Base-by-base conservation (phyloP, 768 basidiomycete species). In the Symmetrospora coprosmae region DNA sequence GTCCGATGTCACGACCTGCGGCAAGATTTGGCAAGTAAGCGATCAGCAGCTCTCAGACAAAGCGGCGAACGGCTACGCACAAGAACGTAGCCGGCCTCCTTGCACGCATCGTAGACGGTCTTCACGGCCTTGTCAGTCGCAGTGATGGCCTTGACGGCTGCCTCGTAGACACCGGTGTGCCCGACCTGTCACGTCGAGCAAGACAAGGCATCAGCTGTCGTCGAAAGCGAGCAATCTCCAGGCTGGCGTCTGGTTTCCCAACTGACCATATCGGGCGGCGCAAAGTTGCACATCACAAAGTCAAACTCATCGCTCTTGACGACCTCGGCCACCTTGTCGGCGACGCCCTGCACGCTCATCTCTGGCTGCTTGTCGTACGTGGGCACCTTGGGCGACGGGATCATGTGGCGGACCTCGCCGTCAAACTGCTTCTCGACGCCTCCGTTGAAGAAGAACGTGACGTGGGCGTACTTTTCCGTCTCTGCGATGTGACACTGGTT, bases 371-470 rank as follows among this genome's bases (percentile, higher is more conserved):
- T 79, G 74, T 96, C 90, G 73, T 96, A 96, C 5, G 90, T 96
- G 5, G 90, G 83, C 28, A 92, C 89, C 68, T 87, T 91, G 39
- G 89, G 91, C 16, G 87, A 90, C 2, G 86, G 80, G 61, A 92
- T 82, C 86, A 94, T 82, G 71, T 82, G 77, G 16, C 91, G 78
- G 66, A 86, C 84, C 70, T 94, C 91, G 33, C 76, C 72, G 14
- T 79, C 76, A 73, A 86, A 96, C 68, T 91, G 86, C 71, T 89
- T 86, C 76, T 94, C 91, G 28, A 89, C 82, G 58, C 90, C 90
- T 14, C 90, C 91, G 73, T 92, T 94, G 80, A 94, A 92, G 80
- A 92, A 94, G 78, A 94, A 92, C 0, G 90, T 96, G 56, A 96
- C 87, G 70, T 96, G 90, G 1, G 89, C 89, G 72, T 91, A 96